phyloP scores from a whole-genome alignment of 768 basidiomycete genomes.

The Tephrocybe sp. region DNA sequence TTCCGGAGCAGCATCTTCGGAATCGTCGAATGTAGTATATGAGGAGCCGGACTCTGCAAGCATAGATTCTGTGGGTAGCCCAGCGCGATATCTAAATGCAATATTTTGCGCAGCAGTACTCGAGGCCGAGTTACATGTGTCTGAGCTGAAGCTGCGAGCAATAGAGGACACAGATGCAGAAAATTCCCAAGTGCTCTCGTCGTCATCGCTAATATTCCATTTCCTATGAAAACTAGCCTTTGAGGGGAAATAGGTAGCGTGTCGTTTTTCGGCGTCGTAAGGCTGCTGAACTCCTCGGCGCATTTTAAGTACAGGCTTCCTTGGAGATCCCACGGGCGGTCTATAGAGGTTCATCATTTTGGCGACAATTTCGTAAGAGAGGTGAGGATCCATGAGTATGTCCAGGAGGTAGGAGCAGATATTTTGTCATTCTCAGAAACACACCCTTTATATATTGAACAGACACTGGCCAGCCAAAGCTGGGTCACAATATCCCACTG shows the following conservation, averaged over 20 bases:
- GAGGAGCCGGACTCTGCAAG: slow-evolving; percentile 15
- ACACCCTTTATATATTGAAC: background rate
- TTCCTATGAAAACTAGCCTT: slow-evolving; percentile 20
- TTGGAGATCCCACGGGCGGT: background rate
- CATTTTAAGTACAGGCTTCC: background rate
- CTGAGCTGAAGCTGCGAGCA: slow-evolving; percentile 22
- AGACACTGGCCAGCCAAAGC: slow-evolving; percentile 4
- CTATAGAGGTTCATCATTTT: slow-evolving; percentile 9
- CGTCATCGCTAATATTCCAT: slow-evolving; percentile 23
- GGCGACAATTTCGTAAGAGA: slow-evolving; percentile 13
- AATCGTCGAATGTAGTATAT: slow-evolving; percentile 6
- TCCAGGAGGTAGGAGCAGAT: background rate
- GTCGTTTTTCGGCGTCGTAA: slow-evolving; percentile 27
- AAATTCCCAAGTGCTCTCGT: slow-evolving; percentile 35
- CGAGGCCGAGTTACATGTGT: slow-evolving; percentile 21
- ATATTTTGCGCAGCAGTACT: slow-evolving; percentile 41
- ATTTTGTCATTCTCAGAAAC: background rate
- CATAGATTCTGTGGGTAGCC: slow-evolving; percentile 23
- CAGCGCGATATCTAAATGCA: slow-evolving; percentile 34
- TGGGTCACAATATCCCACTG: slow-evolving; percentile 2
- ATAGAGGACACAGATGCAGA: slow-evolving; percentile 25
- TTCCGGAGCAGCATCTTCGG: slow-evolving; percentile 15
- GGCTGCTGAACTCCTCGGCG: slow-evolving; percentile 4
- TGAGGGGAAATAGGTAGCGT: slow-evolving; percentile 33
- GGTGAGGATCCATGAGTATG: slow-evolving; percentile 16